Conservation (phyloP, 345 rosid genomes). For the Hypericum perforatum region DNA sequence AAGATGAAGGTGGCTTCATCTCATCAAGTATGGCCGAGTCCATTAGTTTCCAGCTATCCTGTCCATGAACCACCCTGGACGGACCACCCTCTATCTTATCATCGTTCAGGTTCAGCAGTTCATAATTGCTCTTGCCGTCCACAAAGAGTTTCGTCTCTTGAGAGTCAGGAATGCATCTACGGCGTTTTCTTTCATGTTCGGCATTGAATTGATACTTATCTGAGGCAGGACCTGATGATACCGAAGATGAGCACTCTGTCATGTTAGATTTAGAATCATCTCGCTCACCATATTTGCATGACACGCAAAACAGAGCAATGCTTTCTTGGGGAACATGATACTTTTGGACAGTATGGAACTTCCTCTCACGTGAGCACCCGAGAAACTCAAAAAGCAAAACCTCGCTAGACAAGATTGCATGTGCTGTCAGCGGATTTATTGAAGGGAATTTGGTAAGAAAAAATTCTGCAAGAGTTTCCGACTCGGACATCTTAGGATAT, state of each 20-base stretch:
- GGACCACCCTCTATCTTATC: slow-evolving; percentile 26
- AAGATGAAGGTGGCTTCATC: slow-evolving; percentile 23
- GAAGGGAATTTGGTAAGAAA: slow-evolving; percentile 91
- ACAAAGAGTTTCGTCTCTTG: slow-evolving; percentile 20
- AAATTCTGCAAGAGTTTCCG: slow-evolving; percentile 82
- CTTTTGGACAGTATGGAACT: slow-evolving; percentile 40
- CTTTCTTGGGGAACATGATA: slow-evolving; percentile 67
- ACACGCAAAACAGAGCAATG: slow-evolving; percentile 46
- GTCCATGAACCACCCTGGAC: slow-evolving; percentile 22
- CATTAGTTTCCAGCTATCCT: slow-evolving; percentile 29
- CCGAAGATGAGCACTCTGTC: slow-evolving; percentile 87
- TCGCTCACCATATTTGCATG: slow-evolving; percentile 69
- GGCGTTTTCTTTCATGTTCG: slow-evolving; percentile 36
- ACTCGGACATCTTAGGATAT: slow-evolving; percentile 62
- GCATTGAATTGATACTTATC: slow-evolving; percentile 31
- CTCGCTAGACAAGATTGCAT: slow-evolving; percentile 60
- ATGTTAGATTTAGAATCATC: slow-evolving; percentile 85
- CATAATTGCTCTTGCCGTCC: slow-evolving; percentile 35
- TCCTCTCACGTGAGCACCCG: slow-evolving; percentile 45
- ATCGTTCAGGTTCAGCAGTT: slow-evolving; percentile 25
- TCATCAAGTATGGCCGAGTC: slow-evolving; percentile 32
- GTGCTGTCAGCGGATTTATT: slow-evolving; percentile 76
- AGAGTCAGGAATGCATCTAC: slow-evolving; percentile 19
- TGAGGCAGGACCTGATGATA: slow-evolving; percentile 69
- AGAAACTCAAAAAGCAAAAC: slow-evolving; percentile 53